Percentiles rank a stretch among this genome's conserved stretches.
phyloP scores from a whole-genome alignment of 2,329 filamentous ascomycete species.

The Cladosporium halotolerans region DNA sequence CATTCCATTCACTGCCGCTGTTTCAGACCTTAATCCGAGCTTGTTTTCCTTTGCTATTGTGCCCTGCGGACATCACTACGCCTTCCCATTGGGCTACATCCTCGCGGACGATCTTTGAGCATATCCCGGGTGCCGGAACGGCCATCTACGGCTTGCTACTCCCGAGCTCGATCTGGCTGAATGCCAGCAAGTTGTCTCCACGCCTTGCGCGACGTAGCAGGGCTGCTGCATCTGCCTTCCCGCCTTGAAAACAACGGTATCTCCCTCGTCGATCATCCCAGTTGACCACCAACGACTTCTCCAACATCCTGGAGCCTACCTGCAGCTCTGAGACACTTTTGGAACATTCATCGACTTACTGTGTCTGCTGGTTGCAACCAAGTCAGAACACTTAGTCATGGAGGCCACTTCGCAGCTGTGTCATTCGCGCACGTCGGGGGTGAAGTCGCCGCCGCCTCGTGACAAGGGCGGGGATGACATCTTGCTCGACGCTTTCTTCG shows the following conservation, averaged over 20 bases:
- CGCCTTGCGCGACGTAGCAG: constrained; percentile 4
- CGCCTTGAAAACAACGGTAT: constrained; percentile 4
- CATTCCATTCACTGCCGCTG: constrained; percentile 3
- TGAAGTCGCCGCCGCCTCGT: neutral
- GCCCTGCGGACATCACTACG: neutral
- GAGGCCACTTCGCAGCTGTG: constrained; percentile 13
- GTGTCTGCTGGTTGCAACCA: neutral
- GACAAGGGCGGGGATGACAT: neutral
- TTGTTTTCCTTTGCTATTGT: constrained; percentile 9
- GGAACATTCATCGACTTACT: neutral
- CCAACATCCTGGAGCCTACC: neutral
- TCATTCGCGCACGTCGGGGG: neutral
- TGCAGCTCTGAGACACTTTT: neutral
- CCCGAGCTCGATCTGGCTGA: constrained; percentile 4
- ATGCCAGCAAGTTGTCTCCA: constrained; percentile 9
- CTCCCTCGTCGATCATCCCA: neutral
- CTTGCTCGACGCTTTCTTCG: constrained; percentile 5
- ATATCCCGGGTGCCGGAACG: constrained; percentile 9
- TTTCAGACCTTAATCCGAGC: neutral
- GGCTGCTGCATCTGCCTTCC: constrained; percentile 2
- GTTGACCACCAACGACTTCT: neutral
- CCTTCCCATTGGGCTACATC: neutral
- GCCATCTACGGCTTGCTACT: constrained; percentile 3
- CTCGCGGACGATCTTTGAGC: neutral
- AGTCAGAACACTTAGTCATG: constrained; percentile 12